Percentiles rank a stretch among this genome's conserved stretches.
phyloP scores from a whole-genome alignment of 495 filamentous ascomycete genomes.

The Aspergillus sclerotioniger region DNA sequence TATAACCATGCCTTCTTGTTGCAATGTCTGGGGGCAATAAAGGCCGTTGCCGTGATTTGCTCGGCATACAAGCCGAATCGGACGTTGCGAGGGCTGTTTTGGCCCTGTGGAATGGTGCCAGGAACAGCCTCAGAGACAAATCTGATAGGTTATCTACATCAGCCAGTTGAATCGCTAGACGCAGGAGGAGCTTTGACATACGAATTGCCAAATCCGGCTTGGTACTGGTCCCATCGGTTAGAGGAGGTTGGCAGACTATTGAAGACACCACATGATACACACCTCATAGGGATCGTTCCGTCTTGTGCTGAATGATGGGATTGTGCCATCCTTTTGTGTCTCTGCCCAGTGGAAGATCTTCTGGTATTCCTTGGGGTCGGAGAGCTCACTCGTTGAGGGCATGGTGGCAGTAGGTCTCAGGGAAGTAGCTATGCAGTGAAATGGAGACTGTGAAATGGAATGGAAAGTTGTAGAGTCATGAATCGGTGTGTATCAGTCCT shows the following conservation, averaged over 20 bases:
- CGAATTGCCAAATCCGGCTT: conserved; percentile 53
- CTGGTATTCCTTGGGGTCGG: conserved; percentile 48
- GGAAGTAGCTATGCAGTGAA: not conserved
- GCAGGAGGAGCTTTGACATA: conserved; percentile 30
- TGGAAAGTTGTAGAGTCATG: not conserved
- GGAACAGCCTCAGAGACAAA: conserved; percentile 48
- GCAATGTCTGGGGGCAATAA: conserved; percentile 45
- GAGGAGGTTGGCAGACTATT: conserved; percentile 5
- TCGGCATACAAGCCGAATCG: conserved; percentile 49
- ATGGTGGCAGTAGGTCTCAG: conserved; percentile 18
- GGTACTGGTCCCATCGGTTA: conserved; percentile 40
- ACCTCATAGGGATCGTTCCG: conserved; percentile 55
- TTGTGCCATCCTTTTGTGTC: conserved; percentile 50
- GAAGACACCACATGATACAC: conserved; percentile 10
- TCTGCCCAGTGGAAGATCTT: conserved; percentile 59
- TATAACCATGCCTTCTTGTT: conserved; percentile 53
- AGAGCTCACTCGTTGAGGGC: conserved; percentile 26
- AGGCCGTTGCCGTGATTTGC: conserved; percentile 47
- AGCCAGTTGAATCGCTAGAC: conserved; percentile 26
- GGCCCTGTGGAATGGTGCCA: conserved; percentile 48
- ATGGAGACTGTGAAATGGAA: not conserved
- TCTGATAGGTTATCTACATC: conserved; percentile 25
- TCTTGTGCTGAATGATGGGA: conserved; percentile 47
- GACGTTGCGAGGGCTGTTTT: conserved; percentile 46
- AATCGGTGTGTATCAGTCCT: not conserved